A percentile compares a stretch with the other conserved stretches of the same genome.
Evolutionary conservation across 257 asterid genomes (phyloP).

Genomic region (Primulina huaijiensis): DNA sequence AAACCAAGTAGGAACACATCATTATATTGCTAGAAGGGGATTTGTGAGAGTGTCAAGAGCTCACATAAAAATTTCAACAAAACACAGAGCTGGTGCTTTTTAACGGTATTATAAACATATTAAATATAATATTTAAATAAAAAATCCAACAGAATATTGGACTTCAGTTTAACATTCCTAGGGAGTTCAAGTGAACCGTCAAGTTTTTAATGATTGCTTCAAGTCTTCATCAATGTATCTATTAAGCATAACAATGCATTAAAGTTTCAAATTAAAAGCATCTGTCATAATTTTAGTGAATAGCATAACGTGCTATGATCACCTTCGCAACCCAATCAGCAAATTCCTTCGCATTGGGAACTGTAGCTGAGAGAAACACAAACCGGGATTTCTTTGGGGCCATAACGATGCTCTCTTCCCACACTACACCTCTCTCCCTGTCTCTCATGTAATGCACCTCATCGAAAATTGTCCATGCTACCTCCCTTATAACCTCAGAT

Average conservation of each 20-base stretch:
- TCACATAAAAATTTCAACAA: not conserved
- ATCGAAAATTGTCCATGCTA: constrained; percentile 94
- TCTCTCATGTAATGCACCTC: constrained; percentile 99
- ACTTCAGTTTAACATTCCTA: not conserved
- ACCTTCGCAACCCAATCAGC: constrained; percentile 99
- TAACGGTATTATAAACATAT: constrained; percentile 3
- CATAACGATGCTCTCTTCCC: constrained; percentile 98
- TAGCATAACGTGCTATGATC: constrained; percentile 13
- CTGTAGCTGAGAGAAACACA: constrained; percentile 93
- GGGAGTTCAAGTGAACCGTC: no score
- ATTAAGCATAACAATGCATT: constrained; percentile 5
- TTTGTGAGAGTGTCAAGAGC: constrained; percentile 1
- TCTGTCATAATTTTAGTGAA: not conserved
- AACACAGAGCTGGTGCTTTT: constrained; percentile 6
- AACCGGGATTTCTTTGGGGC: constrained; percentile 85
- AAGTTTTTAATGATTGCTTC: not conserved
- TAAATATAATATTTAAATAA: constrained; percentile 1
- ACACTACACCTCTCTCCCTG: constrained; percentile 94
- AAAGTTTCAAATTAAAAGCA: constrained; percentile 13
- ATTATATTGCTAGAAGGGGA: not conserved
- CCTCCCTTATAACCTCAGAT: constrained; percentile 86
- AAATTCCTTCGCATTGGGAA: constrained; percentile 93
- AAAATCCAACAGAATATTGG: constrained; percentile 8
- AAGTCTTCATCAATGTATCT: not conserved
- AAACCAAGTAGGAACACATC: not conserved